Conservation (phyloP, 2,329 filamentous ascomycete species). For the Cladosporium sp. region DNA sequence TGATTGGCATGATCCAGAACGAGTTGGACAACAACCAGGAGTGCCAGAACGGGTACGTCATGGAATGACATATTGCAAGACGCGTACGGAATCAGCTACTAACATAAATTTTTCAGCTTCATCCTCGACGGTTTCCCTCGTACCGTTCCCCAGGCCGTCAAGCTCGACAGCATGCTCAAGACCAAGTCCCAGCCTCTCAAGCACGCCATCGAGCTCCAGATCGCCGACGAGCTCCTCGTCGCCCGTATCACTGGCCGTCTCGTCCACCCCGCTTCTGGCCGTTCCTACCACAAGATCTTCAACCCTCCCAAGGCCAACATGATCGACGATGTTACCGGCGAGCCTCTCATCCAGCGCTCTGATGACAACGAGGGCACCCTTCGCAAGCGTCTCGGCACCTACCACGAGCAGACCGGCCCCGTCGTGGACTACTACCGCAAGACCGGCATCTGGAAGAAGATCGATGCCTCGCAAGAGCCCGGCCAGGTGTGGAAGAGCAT, state of each 20-base stretch:
- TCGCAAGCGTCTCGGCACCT: conserved; percentile 89
- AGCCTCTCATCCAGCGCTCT: conserved; percentile 91
- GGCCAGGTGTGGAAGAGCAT: conserved; percentile 93
- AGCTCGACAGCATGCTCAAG: conserved; percentile 86
- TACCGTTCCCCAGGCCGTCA: conserved; percentile 90
- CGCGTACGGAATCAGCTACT: neutral
- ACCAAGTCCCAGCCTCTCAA: conserved; percentile 78
- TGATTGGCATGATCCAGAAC: conserved; percentile 99
- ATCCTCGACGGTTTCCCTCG: conserved; percentile 98
- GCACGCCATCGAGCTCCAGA: conserved; percentile 94
- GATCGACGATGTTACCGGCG: conserved; percentile 95
- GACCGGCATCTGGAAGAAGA: conserved; percentile 91
- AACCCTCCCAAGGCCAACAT: conserved; percentile 92
- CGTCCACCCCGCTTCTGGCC: conserved; percentile 90
- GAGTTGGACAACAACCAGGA: conserved; percentile 91
- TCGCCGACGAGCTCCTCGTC: conserved; percentile 90
- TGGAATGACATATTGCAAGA: neutral
- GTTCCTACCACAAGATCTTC: conserved; percentile 97
- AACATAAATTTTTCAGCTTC: conserved; percentile 58
- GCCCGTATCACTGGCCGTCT: conserved; percentile 94
- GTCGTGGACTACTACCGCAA: conserved; percentile 97
- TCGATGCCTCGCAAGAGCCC: conserved; percentile 95
- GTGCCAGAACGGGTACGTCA: conserved; percentile 85
- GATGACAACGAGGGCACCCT: conserved; percentile 96
- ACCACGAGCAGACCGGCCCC: conserved; percentile 88